Percentiles rank a stretch among this genome's conserved stretches.
phyloP scores from a whole-genome alignment of 345 rosid species.

The Aquilaria yunnanensis region DNA sequence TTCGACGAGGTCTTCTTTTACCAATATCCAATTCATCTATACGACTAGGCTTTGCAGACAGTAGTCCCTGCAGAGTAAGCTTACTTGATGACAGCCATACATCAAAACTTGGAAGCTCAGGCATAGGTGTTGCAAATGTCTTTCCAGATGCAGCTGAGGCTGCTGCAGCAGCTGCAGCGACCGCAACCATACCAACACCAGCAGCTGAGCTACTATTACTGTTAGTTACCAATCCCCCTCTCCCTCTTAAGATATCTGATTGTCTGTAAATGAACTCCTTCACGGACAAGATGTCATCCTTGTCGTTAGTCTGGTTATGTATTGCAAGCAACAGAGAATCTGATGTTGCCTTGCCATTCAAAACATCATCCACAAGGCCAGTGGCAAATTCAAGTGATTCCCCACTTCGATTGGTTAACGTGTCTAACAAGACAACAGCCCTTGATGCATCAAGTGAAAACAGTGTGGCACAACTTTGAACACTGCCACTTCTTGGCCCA shows the following conservation, averaged over 20 bases:
- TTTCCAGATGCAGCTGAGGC: slow-evolving; percentile 74
- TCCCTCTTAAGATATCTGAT: slow-evolving; percentile 72
- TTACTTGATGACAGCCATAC: slow-evolving; percentile 61
- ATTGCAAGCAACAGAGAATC: slow-evolving; percentile 76
- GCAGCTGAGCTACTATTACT: slow-evolving; percentile 44
- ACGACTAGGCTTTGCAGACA: slow-evolving; percentile 44
- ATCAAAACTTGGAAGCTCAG: slow-evolving; percentile 67
- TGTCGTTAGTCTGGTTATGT: slow-evolving; percentile 42
- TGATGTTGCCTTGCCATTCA: slow-evolving; percentile 61
- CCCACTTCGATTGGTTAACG: slow-evolving; percentile 33
- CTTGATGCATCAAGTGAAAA: slow-evolving; percentile 76
- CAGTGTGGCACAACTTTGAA: slow-evolving; percentile 53
- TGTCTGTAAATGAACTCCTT: slow-evolving; percentile 72
- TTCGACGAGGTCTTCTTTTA: slow-evolving; percentile 55
- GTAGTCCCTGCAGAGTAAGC: slow-evolving; percentile 44
- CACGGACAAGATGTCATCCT: slow-evolving; percentile 55
- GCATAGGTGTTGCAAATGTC: slow-evolving; percentile 35
- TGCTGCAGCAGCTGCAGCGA: slow-evolving; percentile 85
- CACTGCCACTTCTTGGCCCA: slow-evolving; percentile 57
- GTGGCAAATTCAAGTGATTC: slow-evolving; percentile 68
- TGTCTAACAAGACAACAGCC: slow-evolving; percentile 64
- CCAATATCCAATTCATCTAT: slow-evolving; percentile 40
- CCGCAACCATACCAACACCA: slow-evolving; percentile 84
- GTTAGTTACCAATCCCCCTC: slow-evolving; percentile 52
- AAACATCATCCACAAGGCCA: slow-evolving; percentile 67